Conservation (phyloP, 768 basidiomycete genomes). For the Krasilnikovozyma curviuscula region DNA sequence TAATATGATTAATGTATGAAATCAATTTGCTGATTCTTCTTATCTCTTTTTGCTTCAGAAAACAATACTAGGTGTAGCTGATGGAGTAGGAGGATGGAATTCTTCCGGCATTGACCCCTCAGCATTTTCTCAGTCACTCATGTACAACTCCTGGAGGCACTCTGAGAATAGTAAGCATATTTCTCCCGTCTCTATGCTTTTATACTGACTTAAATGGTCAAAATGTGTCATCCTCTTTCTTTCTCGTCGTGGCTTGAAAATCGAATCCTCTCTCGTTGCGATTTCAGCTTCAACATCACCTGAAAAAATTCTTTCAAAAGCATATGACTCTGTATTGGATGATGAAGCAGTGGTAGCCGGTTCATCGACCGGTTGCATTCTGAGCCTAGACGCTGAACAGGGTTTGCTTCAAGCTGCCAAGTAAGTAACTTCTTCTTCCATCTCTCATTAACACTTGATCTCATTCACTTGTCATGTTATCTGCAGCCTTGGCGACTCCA, state of each 20-base stretch:
- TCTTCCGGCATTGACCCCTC: constrained; percentile 69
- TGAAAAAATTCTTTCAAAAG: constrained; percentile 16
- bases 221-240: neutral
- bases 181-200: too few species aligned
- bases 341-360: constrained; percentile 21
- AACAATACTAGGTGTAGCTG: constrained; percentile 75
- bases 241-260: neutral
- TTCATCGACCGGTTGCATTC: constrained; percentile 12
- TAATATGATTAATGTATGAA: too few species aligned
- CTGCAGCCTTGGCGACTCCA: constrained; percentile 23
- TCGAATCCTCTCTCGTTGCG: neutral
- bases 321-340: constrained; percentile 16
- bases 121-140: constrained; percentile 71
- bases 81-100: constrained; percentile 85
- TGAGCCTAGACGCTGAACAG: constrained; percentile 9
- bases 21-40: too few species aligned
- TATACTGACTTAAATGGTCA: too few species aligned
- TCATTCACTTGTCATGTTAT: neutral
- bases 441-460: neutral
- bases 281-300: too few species aligned
- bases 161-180: too few species aligned
- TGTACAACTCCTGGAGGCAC: constrained; percentile 62
- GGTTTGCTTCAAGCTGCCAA: constrained; percentile 27
- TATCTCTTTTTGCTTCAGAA: too few species aligned
- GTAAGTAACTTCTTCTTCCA: constrained; percentile 13